phyloP scores from a whole-genome alignment of 768 basidiomycete genomes.

The Termitomyces sp. region DNA sequence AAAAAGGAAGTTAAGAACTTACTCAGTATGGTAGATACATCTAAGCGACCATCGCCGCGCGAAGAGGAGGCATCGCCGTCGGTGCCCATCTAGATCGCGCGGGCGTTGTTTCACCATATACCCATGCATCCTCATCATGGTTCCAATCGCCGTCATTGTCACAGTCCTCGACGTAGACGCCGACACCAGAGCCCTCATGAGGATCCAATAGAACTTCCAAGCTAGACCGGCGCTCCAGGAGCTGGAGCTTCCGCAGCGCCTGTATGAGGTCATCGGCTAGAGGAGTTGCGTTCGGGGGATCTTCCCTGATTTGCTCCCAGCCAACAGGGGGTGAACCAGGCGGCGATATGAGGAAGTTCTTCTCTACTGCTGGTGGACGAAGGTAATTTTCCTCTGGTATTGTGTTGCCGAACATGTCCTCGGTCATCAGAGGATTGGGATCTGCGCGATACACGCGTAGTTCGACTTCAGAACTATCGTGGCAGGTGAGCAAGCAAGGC shows the following conservation, averaged over 20 bases:
- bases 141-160: conserved; percentile 40
- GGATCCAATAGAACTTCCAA: conserved; percentile 66
- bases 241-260: conserved; percentile 71
- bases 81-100: conserved; percentile 49
- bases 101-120: conserved; percentile 56
- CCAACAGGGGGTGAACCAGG: conserved; percentile 97
- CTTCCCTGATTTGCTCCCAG: conserved; percentile 91
- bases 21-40: conserved; percentile 15
- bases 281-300: conserved; percentile 80
- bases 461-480: conserved; percentile 41
- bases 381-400: conserved; percentile 54
- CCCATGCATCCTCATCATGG: conserved; percentile 55
- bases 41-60: conserved; percentile 26
- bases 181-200: conserved; percentile 66
- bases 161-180: conserved; percentile 76
- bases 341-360: conserved; percentile 97
- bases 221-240: conserved; percentile 39
- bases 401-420: conserved; percentile 20
- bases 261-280: conserved; percentile 85
- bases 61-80: conserved; percentile 53
- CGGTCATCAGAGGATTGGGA: conserved; percentile 54
- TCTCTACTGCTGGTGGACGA: conserved; percentile 74
- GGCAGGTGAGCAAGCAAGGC: conserved; percentile 6
- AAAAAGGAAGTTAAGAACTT: conserved; percentile 5
- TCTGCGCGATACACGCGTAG: conserved; percentile 75